These are phyloP conservation scores for Erysimum cheiri DNA, from an alignment of 441 rosid genomes.

Conservation along the genomic window DNA sequence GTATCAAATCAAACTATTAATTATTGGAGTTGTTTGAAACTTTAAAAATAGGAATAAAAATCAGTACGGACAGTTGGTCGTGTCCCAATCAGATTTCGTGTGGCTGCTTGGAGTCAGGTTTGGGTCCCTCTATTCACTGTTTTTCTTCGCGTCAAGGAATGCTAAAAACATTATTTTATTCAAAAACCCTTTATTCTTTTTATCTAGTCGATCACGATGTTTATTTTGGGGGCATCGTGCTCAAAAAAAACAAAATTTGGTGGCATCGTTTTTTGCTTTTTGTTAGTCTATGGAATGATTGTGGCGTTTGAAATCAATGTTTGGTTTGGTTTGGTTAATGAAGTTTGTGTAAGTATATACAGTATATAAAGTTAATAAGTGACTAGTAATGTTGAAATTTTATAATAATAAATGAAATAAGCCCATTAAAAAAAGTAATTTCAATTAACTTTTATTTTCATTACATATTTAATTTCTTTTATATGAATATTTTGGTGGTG, in stretches of 20 bases:
- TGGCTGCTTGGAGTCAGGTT: constrained; percentile 4
- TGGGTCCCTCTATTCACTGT: constrained; percentile 13
- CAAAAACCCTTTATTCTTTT: background rate
- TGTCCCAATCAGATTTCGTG: constrained; percentile 35
- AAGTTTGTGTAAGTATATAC: background rate
- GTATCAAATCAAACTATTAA: no score
- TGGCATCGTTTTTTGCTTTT: no score
- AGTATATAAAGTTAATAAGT: no score
- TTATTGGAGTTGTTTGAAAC: no score
- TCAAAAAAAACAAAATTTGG: no score
- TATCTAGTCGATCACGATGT: no score
- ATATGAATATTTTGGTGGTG: no score
- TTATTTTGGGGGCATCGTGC: no score
- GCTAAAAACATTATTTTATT: background rate
- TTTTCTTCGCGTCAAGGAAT: constrained; percentile 4
- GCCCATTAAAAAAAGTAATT: no score
- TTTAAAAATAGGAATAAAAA: background rate
- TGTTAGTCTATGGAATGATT: constrained; percentile 6
- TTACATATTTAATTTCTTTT: background rate
- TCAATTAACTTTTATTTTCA: background rate
- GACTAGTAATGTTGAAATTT: background rate
- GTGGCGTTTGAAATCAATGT: background rate
- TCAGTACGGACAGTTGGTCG: constrained; percentile 31
- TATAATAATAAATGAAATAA: no score
- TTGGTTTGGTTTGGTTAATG: background rate